Evolutionary conservation across 1,139 yeast genomes (phyloP).

Genomic region (Debaryomyces sp.): DNA sequence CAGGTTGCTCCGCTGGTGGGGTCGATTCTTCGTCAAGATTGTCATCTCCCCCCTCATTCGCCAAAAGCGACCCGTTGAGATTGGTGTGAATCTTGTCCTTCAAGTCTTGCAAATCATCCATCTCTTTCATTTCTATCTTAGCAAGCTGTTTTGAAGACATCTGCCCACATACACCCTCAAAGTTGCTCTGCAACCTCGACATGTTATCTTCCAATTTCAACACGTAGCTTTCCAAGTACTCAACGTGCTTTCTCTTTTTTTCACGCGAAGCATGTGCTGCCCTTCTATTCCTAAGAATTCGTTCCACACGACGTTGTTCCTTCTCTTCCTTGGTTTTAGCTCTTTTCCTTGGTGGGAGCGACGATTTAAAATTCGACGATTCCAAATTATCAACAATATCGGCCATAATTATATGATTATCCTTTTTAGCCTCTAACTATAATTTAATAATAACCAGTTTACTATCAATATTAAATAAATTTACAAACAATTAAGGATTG

Average conservation of each 20-base stretch:
- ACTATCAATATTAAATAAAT: neutral
- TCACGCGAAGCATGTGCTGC: conserved; percentile 98
- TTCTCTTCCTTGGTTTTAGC: conserved; percentile 97
- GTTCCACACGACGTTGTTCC: conserved; percentile 91
- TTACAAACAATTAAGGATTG: neutral
- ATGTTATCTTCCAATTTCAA: conserved; percentile 48
- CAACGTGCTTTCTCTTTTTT: conserved; percentile 91
- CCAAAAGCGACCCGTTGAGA: conserved; percentile 21
- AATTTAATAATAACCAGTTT: neutral
- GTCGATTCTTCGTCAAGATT: conserved; percentile 9
- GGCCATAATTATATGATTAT: conserved; percentile 7
- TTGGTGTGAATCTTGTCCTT: conserved; percentile 37
- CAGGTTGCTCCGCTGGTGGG: conserved; percentile 9
- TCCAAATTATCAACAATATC: conserved; percentile 11
- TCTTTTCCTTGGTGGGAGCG: conserved; percentile 92
- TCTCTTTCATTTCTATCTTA: conserved; percentile 16
- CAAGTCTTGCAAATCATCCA: conserved; percentile 33
- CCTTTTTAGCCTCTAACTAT: neutral
- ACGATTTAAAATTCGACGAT: conserved; percentile 30
- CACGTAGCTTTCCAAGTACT: conserved; percentile 73
- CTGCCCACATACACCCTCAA: conserved; percentile 18
- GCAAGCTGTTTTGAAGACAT: conserved; percentile 19
- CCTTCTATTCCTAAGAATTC: conserved; percentile 89
- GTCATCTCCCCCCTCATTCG: conserved; percentile 15
- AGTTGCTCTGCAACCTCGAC: conserved; percentile 26